Base-by-base conservation (phyloP, 2,329 filamentous ascomycete species). In the Penicillium palitans region DNA sequence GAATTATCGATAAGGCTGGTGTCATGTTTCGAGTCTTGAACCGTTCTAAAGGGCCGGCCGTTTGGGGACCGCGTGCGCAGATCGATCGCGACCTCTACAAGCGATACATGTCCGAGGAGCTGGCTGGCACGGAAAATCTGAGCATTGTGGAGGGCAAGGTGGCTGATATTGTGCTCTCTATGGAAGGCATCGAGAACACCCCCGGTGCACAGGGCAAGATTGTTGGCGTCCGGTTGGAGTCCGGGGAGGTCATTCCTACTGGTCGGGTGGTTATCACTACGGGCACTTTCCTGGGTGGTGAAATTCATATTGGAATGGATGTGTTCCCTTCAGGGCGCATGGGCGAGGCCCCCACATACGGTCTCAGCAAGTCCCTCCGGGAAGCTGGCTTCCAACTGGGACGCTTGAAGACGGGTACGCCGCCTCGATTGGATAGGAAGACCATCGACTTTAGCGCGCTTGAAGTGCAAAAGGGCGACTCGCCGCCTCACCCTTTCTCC, bases 31-130 rank as follows among this genome's bases (percentile, higher is more conserved):
- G 90, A 62, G 83, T 96, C 19, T 76, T 99, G 70, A 99, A 99
- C 75, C 82, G 86, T 52, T 90, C 85, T 64, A 98, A 98, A 72
- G 95, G 95, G 0, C 91, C 93, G 6, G 95, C 95, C 3, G 95
- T 99, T 27, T 99, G 95, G 95, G 95, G 95, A 12, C 95, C 95
- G 0, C 84, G 95, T 54, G 95, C 95, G 48, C 95, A 99, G 80
- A 98, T 99, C 74, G 95, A 99, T 75, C 86, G 95, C 60, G 84
- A 84, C 60, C 79, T 99, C 40, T 99, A 98, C 78, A 89, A 93
- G 77, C 88, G 86, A 70, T 84, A 96, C 72, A 98, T 99, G 95
- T 86, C 85, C 60, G 89, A 91, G 68, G 93, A 97, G 78, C 85
- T 99, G 66, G 78, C 86, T 61, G 77, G 80, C 4, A 97, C 96